Base-by-base conservation (phyloP, 129 eudicot genomes). In the Chrysanthemum makinoi region DNA sequence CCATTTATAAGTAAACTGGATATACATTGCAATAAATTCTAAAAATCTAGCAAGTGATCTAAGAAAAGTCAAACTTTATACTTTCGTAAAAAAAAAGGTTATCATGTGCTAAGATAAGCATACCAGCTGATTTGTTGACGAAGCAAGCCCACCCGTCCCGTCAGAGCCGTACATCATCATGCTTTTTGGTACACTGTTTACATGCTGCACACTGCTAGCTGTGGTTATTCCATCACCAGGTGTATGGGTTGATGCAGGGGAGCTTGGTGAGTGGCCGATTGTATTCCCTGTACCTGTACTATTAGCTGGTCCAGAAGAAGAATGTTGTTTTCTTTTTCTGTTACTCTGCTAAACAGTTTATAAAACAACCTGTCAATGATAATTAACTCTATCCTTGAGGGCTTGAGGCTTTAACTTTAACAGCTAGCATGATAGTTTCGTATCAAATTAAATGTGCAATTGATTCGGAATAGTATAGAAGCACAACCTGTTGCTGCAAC, bases 261-360 rank as follows among this genome's bases (percentile, higher is more conserved):
- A 82, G 82, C 82, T 88, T 39, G 96, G 94, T 10, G 96, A 82
- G 76, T 90, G 96, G 43, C 91, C 94, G 14, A 79, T 87, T 7
- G 65, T 90, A 79, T 85, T 90, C 71, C 95, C 96, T n/a, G 96
- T 90, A 43, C 96, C 95, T 0, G 91, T 87, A 75, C 95, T 90
- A 68, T 90, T 90, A 70, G 96, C 91, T 68, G 91, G 90, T 79
- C 96, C 95, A 76, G 95, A 90, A 72, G 95, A 90, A 59, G 96
- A 87, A 71, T 85, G 96, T 22, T 84, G 93, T 62, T 90, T 90
- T 66, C 96, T 90, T 85, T 90, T 90, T 77, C 95, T 80, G 72
- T 85, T 87, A 58, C 82, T 90, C 95, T 90, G 87, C 46, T 57
- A 35, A 15, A 55, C 57, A 39, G 75, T 56, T 39, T 14, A 19